These are phyloP conservation scores for Neocucurbitaria cava DNA, from an alignment of 2,329 filamentous ascomycete genomes.

Conservation along the genomic window DNA sequence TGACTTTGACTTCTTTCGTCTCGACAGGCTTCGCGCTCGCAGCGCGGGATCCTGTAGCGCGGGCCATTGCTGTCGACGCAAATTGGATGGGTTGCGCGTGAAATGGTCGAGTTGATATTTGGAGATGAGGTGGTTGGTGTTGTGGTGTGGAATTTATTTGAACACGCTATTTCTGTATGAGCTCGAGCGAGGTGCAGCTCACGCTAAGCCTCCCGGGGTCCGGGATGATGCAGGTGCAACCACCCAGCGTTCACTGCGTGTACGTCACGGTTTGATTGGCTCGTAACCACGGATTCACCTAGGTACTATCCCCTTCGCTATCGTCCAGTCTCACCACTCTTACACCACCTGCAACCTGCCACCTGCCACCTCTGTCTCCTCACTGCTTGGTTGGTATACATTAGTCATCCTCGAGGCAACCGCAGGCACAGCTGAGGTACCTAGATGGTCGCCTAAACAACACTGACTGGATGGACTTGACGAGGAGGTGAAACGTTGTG, in stretches of 20 bases:
- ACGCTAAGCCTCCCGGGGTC: conserved; percentile 6
- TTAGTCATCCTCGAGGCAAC: conserved; percentile 7
- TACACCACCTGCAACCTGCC: conserved; percentile 2
- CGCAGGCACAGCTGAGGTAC: conserved; percentile 15
- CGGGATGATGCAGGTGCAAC: background rate
- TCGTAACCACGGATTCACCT: conserved; percentile 5
- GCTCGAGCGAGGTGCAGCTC: conserved; percentile 2
- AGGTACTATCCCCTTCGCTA: conserved; percentile 3
- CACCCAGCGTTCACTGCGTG: conserved; percentile 14
- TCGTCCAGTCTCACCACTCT: conserved; percentile 1
- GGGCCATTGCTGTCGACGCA: conserved; percentile 36
- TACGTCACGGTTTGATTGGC: conserved; percentile 25
- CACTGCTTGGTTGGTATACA: background rate
- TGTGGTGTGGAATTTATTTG: conserved; percentile 22
- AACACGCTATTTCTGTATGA: conserved; percentile 9
- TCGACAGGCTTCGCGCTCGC: conserved; percentile 36
- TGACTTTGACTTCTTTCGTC: conserved; percentile 36
- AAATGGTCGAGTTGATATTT: conserved; percentile 15
- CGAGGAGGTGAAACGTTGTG: background rate
- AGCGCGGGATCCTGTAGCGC: conserved; percentile 35
- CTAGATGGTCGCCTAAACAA: conserved; percentile 25
- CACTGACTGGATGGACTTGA: background rate
- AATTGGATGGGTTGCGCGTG: conserved; percentile 21
- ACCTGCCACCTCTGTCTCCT: conserved; percentile 1
- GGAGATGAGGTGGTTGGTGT: conserved; percentile 32